These are phyloP conservation scores for Serendipita sp. DNA, from an alignment of 768 basidiomycete genomes.

Conservation along the genomic window DNA sequence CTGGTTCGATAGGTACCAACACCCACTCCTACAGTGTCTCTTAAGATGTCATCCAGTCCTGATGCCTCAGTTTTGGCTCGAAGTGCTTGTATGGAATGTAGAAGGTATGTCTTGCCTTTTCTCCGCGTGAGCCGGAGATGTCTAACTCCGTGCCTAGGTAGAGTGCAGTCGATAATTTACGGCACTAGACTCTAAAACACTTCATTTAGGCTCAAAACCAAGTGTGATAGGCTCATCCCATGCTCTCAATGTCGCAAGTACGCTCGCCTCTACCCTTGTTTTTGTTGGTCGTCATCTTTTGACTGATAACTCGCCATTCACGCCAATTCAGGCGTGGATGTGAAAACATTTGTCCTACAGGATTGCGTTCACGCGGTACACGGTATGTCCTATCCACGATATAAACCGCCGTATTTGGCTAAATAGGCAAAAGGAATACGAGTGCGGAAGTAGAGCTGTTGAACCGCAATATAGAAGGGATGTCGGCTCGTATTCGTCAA, in stretches of 20 bases:
- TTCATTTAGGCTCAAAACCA: neutral
- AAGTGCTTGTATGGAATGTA: conserved; percentile 1
- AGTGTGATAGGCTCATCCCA: neutral
- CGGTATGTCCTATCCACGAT: neutral
- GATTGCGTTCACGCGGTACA: neutral
- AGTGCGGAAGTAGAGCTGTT: neutral
- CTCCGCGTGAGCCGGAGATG: neutral
- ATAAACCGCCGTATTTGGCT: neutral
- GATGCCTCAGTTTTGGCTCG: neutral
- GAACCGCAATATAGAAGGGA: neutral
- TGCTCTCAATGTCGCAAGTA: neutral
- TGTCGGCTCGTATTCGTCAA: neutral
- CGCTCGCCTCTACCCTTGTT: neutral
- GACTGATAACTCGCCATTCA: too few relatives aligned
- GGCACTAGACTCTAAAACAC: neutral
- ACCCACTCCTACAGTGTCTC: too few relatives aligned
- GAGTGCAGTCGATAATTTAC: neutral
- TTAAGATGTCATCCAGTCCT: neutral
- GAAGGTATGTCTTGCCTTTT: conserved; percentile 3
- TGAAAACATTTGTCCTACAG: neutral
- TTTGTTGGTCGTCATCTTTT: neutral
- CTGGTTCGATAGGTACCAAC: too few relatives aligned
- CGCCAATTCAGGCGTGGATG: neutral
- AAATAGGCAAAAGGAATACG: neutral
- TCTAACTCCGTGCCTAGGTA: too few relatives aligned